Conservation (phyloP, 768 basidiomycete genomes). For the Trametes maxima region DNA sequence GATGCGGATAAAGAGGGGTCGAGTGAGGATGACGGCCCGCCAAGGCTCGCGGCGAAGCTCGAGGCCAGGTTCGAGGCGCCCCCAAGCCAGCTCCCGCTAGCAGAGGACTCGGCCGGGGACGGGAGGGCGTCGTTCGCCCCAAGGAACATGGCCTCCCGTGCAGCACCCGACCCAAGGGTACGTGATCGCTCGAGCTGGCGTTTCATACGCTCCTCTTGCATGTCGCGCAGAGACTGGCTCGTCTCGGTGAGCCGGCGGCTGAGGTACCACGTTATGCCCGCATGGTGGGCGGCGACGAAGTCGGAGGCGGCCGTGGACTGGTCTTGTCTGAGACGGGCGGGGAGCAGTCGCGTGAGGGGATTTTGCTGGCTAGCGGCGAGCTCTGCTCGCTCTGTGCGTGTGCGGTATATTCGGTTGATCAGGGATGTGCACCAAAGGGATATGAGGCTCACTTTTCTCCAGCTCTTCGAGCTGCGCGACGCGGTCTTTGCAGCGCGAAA, state of each 20-base stretch:
- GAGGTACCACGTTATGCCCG: slow-evolving; percentile 92
- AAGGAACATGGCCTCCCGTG: slow-evolving; percentile 59
- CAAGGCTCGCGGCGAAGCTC: slow-evolving; percentile 45
- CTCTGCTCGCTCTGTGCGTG: slow-evolving; percentile 60
- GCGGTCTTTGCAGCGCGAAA: slow-evolving; percentile 83
- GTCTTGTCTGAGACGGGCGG: slow-evolving; percentile 66
- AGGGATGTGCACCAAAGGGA: neutral
- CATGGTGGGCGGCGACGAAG: slow-evolving; percentile 84
- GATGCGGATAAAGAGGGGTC: slow-evolving; percentile 24
- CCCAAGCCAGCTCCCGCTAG: slow-evolving; percentile 60
- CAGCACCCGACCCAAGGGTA: slow-evolving; percentile 81
- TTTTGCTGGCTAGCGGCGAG: slow-evolving; percentile 65
- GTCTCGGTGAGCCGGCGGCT: slow-evolving; percentile 77
- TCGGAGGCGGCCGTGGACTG: slow-evolving; percentile 62
- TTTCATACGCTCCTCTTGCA: slow-evolving; percentile 93
- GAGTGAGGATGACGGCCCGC: slow-evolving; percentile 35
- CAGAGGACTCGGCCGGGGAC: slow-evolving; percentile 25
- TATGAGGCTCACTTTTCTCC: slow-evolving; percentile 74
- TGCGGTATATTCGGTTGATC: neutral
- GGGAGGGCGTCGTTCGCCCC: slow-evolving; percentile 24
- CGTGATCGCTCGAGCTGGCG: slow-evolving; percentile 83
- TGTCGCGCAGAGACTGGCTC: slow-evolving; percentile 76
- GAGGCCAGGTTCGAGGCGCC: slow-evolving; percentile 56
- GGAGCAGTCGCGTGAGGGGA: slow-evolving; percentile 69
- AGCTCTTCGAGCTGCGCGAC: slow-evolving; percentile 86